Base-by-base conservation (phyloP, 148 eudicot genomes). In the Limonium bicolor region DNA sequence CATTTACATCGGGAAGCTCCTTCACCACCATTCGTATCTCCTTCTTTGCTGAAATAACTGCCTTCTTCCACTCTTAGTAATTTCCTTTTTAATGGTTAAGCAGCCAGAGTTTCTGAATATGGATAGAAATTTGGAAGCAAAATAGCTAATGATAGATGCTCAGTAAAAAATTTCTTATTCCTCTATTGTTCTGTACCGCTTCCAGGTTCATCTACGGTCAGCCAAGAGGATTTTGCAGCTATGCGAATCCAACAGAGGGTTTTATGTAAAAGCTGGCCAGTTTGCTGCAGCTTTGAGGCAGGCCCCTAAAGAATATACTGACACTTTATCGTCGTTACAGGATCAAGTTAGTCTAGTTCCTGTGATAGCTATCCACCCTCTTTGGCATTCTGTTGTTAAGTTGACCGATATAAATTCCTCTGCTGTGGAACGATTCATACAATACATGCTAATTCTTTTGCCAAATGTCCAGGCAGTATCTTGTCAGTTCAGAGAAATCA, bases 261-360 rank as follows among this genome's bases (percentile, higher is more conserved):
- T 88, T 64, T 88, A 88, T 56, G 86, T 84, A 36, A 88, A 88
- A 67, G 97, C 94, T 53, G 94, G 94, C 47, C 97, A 88, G 68
- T 88, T 83, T 77, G 97, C 69, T 41, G 84, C 94, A 45, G 78
- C 97, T 49, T 48, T 77, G 63, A 65, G 76, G 65, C 92, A 74
- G 66, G 74, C 80, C 40, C 97, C 97, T 7, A 66, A 53, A 51
- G 97, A 88, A 61, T 88, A 72, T 67, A 71, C 83, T 20, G 53
- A 62, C 16, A 74, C 92, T 32, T 84, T 88, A 53, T 68, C 92
- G 42, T 78, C 78, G 29, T 69, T 88, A 56, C 97, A 80, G 58
- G 86, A 88, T 62, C 80, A 88, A 94, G 97, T 88, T 64, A 32
- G 26, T 6, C 40, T 27, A n/a, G 17, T 40, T 36, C 28, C 19